Evolutionary conservation across 2,329 filamentous ascomycete genomes (phyloP), one percentile per base, ranked within the genome.

Genomic region (Penicillium sp.): DNA sequence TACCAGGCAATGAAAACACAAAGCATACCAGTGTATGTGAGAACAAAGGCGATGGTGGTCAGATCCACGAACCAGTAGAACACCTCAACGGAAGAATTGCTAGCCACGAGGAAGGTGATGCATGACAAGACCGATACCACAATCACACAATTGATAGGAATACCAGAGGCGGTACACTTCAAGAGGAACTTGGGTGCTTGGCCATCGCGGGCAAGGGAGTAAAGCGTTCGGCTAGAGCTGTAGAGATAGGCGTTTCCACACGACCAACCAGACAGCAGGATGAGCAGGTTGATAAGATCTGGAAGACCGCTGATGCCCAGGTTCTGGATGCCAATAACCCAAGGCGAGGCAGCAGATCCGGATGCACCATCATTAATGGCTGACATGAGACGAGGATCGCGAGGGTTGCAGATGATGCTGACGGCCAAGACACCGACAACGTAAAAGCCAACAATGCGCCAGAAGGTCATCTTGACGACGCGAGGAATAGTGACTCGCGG

Each of bases 391-490:
- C 79, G 77, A 0, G 75, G 64, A 62, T 91, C 83, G 49, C 86
- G 79, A 63, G 87, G 87, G 8, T 88, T 79, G 52, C 90, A 83
- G 42, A 90, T 72, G 50, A 89, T 85, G 6, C 87, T 85, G 2
- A 90, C 85, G 13, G 81, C 83, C 1, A 92, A 77, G 0, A 87
- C 83, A 0, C 88, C 88, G 4, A 90, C 79, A n/a, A 89, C 81
- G 71, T 90, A 91, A 70, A 92, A 92, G 8, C 82, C 77, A 0
- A 87, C 86, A 27, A 92, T 77, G n/a, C 89, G 86, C 72, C 88
- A 91, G 70, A 91, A 90, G 1, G 90, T 88, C 58, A 86, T 83
- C 53, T 89, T 88, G 69, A 85, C 89, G 1, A 88, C 89, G 21
- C 83, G 83, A 0, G 88, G 88, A 71, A 92, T 86, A 18, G 85